Base-by-base conservation (phyloP, 139 green algal genomes). In the Desmodesmus armatus region DNA sequence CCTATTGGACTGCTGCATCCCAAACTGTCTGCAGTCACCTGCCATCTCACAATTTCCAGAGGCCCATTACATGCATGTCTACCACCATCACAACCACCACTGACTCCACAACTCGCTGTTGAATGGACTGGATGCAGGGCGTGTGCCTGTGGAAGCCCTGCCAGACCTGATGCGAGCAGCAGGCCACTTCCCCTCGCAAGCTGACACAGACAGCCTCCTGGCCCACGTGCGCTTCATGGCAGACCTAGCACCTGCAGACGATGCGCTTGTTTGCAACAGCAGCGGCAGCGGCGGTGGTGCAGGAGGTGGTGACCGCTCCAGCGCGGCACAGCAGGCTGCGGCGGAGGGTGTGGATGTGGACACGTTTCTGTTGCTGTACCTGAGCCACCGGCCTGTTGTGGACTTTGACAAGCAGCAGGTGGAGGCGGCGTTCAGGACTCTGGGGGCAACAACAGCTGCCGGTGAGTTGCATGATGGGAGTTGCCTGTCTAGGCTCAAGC, bases 91-190 rank as follows among this genome's bases (percentile, higher is more conserved):
- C 25, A 23, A 55, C 9, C 47, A 55, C 47, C 9, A 13, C n/a
- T 25, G 31, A 25, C 17, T 41, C n/a, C 40, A 37, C 27, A 35
- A 47, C 37, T 35, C 23, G 44, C 63, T 43, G 6, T 51, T 29
- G n/a, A n/a, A n/a, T n/a, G n/a, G n/a, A n/a, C n/a, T n/a, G n/a
- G n/a, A n/a, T 69, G 78, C 87, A 85, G 89, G 88, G n/a, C 60
- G 72, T 13, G 90, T 96, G 17, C 85, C 89, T 0, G 73, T 90
- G 5, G 77, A 86, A 7, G 82, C 91, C 71, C 76, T 96, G 21
- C 92, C 93, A 4, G 84, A 95, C 66, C 71, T 97, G 25, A 93
- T 96, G 89, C 88, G 91, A 23, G 89, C 92, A 39, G 87, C 93
- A 21, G 94, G 94, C 35, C 94, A 92, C 85, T 97, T 95, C 91